Conservation (phyloP, 345 rosid genomes). For the Noccaea caerulescens region DNA sequence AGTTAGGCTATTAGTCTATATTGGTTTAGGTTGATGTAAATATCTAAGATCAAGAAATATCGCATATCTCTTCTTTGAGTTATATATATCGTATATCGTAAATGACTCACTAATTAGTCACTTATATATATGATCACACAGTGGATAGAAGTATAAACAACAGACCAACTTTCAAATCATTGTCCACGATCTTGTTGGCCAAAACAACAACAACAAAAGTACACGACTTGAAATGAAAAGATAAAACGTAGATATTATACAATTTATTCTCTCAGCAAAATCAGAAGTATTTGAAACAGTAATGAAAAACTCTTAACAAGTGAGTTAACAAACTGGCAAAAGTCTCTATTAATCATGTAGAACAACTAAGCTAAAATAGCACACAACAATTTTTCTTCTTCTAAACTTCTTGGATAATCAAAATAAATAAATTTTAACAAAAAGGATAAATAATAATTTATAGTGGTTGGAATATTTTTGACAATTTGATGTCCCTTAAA, state of each 20-base stretch:
- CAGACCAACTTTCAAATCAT: not conserved
- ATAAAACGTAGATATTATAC: not conserved
- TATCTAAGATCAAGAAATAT: too few species aligned
- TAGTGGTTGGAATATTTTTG: not conserved
- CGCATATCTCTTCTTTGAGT: too few species aligned
- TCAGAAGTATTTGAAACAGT: not conserved
- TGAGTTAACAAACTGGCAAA: not conserved
- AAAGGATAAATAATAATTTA: not conserved
- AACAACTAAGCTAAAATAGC: slow-evolving; percentile 1
- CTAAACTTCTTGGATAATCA: too few species aligned
- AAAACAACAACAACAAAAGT: not conserved
- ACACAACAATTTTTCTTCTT: too few species aligned
- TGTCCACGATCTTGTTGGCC: not conserved
- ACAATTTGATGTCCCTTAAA: not conserved
- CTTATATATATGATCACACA: not conserved
- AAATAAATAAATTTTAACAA: not conserved
- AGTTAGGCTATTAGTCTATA: not conserved
- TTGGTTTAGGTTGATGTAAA: not conserved
- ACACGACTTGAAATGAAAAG: not conserved
- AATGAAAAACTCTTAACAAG: not conserved
- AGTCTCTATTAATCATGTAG: not conserved
- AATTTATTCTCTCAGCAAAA: not conserved
- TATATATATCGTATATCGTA: too few species aligned
- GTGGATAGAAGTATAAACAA: not conserved
- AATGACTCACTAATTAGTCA: too few species aligned